phyloP scores from a whole-genome alignment of 352 stramenopile species.

The Pythium volutum region DNA sequence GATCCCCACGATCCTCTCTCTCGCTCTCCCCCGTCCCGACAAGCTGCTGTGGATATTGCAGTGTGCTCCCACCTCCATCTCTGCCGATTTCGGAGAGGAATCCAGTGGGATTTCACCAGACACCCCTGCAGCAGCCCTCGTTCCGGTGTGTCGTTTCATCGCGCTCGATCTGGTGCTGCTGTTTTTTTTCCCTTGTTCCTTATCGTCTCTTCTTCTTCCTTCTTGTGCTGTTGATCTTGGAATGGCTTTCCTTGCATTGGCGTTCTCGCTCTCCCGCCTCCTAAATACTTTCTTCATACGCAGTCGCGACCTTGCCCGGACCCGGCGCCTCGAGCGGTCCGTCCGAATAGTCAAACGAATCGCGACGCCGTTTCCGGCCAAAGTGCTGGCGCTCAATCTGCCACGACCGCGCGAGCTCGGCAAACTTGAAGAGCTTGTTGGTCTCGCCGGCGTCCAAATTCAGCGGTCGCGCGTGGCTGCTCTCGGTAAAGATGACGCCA shows the following conservation, averaged over 20 bases:
- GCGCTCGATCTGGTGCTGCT: not conserved
- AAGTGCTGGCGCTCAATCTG: constrained; percentile 80
- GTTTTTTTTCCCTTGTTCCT: not conserved
- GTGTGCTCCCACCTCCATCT: constrained; percentile 14
- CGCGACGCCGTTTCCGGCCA: constrained; percentile 63
- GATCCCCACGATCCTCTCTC: not conserved
- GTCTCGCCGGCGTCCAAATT: constrained; percentile 57
- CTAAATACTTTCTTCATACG: constrained; percentile 90
- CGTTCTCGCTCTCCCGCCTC: too few species aligned
- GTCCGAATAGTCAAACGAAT: constrained; percentile 79
- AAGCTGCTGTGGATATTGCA: too few species aligned
- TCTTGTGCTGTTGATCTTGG: not conserved
- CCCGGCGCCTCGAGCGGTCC: constrained; percentile 44
- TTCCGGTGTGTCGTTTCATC: not conserved
- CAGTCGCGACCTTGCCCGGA: constrained; percentile 52
- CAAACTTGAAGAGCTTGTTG: constrained; percentile 77
- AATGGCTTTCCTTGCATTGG: not conserved
- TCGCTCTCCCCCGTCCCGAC: not conserved
- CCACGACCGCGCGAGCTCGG: constrained; percentile 66
- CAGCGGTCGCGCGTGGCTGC: constrained; percentile 54
- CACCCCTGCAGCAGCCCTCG: not conserved
- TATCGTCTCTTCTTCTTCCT: not conserved
- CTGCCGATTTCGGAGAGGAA: constrained; percentile 5
- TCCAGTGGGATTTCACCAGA: not conserved
- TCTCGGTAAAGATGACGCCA: constrained; percentile 67